Base-by-base conservation (phyloP, 768 basidiomycete genomes). In the Pleurotus platypus region DNA sequence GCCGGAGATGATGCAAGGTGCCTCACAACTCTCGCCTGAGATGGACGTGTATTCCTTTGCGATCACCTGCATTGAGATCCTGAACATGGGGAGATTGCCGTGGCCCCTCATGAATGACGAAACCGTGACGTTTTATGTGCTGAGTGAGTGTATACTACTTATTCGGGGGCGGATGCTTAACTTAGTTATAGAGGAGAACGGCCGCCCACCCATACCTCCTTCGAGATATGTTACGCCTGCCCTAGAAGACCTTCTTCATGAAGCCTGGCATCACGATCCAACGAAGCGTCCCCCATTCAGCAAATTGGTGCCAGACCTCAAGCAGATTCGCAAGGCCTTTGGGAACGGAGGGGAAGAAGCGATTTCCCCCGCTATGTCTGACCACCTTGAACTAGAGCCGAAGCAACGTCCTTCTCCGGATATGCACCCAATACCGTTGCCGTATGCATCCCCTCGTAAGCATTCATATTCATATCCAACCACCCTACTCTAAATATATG, bases 41-140 rank as follows among this genome's bases (percentile, higher is more conserved):
- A 79, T 78, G 49, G 89, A 90, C 63, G 80, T 89, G 4, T 92
- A 88, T 54, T 80, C 87, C 1, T 92, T 81, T 63, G 82, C 83
- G 0, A 83, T 90, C 55, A 75, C 76, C 43, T 88, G 85, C 56
- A 70, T 84, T 5, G 87, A 89, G 65, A 80, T 88, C 53, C 68
- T 87, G 24, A 76, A 79, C 0, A 81, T 83, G 71, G 87, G 86
- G 4, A 76, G 79, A 55, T 67, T 86, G 50, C 85, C 87, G 1
- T 87, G 85, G 83, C 68, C 73, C 3, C 64, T 71, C 11, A 66
- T 75, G 58, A 77, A 82, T 49, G 83, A 87, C 54, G 73, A 75
- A 5, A 69, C 74, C 1, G 80, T 88, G 24, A 72, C 73, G 26
- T 72, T 74, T 55, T 74, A 81, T 24, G 82, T 88, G 12, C 61